Conservation (phyloP, 2,329 filamentous ascomycete species). For the Penicillium sp. region DNA sequence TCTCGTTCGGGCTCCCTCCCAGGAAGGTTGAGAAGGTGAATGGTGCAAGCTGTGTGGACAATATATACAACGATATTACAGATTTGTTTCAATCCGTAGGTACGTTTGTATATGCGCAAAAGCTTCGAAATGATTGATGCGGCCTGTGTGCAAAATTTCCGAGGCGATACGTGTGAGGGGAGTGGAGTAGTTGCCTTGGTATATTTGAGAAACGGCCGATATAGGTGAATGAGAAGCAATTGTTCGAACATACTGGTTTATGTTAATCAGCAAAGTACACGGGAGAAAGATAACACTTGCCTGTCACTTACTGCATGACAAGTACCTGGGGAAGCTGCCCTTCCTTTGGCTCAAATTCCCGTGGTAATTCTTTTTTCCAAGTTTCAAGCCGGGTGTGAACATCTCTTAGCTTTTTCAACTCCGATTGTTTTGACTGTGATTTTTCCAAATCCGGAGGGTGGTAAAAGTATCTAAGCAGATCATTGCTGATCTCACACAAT, state of each 20-base stretch:
- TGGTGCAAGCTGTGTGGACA: slow-evolving; percentile 87
- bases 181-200: slow-evolving; percentile 76
- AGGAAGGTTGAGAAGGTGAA: slow-evolving; percentile 88
- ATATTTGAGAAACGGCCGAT: slow-evolving; percentile 93
- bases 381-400: slow-evolving; percentile 85
- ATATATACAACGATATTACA: slow-evolving; percentile 98
- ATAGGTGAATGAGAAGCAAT: slow-evolving; percentile 90
- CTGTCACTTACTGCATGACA: slow-evolving; percentile 73
- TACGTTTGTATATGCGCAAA: slow-evolving; percentile 90
- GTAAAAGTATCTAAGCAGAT: slow-evolving; percentile 87
- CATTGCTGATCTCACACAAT: slow-evolving; percentile 90
- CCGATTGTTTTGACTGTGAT: slow-evolving; percentile 69
- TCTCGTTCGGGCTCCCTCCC: slow-evolving; percentile 89
- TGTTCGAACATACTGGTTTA: slow-evolving; percentile 88
- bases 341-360: slow-evolving; percentile 84
- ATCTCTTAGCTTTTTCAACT: slow-evolving; percentile 90
- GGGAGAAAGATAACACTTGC: background rate
- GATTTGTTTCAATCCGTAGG: slow-evolving; percentile 86
- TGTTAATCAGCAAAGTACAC: slow-evolving; percentile 15
- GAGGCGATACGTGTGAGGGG: slow-evolving; percentile 81
- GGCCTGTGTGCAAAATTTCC: slow-evolving; percentile 86
- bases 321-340: slow-evolving; percentile 82
- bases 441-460: slow-evolving; percentile 68
- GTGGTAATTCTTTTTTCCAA: slow-evolving; percentile 81
- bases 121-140: slow-evolving; percentile 88